phyloP scores from a whole-genome alignment of 257 asterid species.

The Plantago ovata region DNA sequence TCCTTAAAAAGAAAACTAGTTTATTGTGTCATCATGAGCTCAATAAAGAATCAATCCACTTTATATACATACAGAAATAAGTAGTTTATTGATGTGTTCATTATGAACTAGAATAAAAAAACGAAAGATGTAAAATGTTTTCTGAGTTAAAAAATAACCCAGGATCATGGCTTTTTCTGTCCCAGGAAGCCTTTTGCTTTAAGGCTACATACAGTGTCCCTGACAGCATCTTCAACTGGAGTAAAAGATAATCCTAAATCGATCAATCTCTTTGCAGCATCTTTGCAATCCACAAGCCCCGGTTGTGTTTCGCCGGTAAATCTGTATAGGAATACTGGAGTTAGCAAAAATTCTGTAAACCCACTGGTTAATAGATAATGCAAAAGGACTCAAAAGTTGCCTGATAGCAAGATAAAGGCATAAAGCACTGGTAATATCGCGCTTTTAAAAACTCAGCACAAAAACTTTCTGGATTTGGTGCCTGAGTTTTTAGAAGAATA shows the following conservation, averaged over 20 bases:
- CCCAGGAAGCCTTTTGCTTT: conserved; percentile 50
- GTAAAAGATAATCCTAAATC: conserved; percentile 73
- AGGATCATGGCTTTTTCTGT: conserved; percentile 33
- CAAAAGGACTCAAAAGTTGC: background rate
- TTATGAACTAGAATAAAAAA: conserved; percentile 29
- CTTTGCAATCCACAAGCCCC: conserved; percentile 59
- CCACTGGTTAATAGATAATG: background rate
- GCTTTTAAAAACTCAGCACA: no score
- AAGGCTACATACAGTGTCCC: conserved; percentile 70
- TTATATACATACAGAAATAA: background rate
- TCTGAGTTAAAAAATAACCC: conserved; percentile 18
- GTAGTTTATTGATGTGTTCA: conserved; percentile 21
- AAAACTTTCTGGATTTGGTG: no score
- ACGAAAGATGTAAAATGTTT: conserved; percentile 10
- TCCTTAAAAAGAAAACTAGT: conserved; percentile 4
- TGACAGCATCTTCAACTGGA: conserved; percentile 74
- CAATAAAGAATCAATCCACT: background rate
- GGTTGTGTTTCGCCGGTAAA: conserved; percentile 81
- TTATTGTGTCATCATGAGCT: conserved; percentile 28
- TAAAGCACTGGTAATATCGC: no score
- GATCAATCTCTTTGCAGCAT: conserved; percentile 79
- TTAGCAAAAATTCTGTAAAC: conserved; percentile 1
- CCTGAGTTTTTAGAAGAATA: no score
- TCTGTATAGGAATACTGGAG: conserved; percentile 34
- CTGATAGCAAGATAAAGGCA: no score